Evolutionary conservation across 1,139 yeast genomes (phyloP), one percentile per base, ranked within the genome.

Genomic region (Nakaseomyces bracarensis): DNA sequence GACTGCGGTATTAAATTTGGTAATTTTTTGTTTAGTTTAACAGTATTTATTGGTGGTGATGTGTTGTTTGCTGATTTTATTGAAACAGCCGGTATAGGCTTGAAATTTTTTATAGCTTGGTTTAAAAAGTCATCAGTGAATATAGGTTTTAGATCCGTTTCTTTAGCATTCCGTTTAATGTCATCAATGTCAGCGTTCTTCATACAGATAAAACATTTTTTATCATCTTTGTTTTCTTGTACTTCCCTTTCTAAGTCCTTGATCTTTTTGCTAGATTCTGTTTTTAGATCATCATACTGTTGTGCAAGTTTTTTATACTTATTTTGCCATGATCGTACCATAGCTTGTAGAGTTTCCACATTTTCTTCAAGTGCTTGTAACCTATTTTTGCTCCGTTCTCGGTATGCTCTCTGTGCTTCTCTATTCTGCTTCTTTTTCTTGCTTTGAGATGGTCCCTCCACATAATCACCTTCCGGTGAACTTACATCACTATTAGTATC

Each of bases 331-430:
- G 66, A 50, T 93, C 68, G 60, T 82, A 48, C 95, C 67, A 63
- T 67, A 7, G 63, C 72, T 52, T 78, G 82, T 30, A 79, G 63
- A 64, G 53, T 93, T 67, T 62, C 85, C 87, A 48, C 95, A 65
- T 64, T 69, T 9, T 64, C 71, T 53, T 79, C 83, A 38, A 79
- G 63, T 49, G 75, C 82, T 21, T 69, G 66, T 4, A 78, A 75
- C 38, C 60, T 55, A 21, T 61, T 61, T 7, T 65, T 65, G 31
- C 62, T 55, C 40, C 69, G 54, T 39, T 64, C 67, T 39, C 69
- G 51, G 36, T 87, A 89, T 0, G 96, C 96, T 43, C 97, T 65
- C 65, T 87, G 97, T 3, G 97, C 97, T 19, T 95, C 96, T 46
- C 97, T 70, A 60, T 89, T 89, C 64, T 89, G 96, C n/a, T 11